Base-by-base conservation (phyloP, 2,329 filamentous ascomycete species). In the Scedosporium aurantiacum region DNA sequence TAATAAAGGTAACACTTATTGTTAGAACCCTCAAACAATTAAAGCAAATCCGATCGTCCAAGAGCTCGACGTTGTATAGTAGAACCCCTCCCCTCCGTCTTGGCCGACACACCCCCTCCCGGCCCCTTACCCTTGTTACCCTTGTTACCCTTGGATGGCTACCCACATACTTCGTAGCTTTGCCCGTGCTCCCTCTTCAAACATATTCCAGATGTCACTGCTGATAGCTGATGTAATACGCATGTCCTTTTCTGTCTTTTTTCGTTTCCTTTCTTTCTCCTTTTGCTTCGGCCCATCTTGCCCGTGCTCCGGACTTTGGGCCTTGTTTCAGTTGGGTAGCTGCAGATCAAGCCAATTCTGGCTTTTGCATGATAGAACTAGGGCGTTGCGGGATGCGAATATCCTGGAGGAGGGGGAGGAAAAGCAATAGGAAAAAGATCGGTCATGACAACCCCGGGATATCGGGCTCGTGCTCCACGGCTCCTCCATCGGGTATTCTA, bases 401-500 rank as follows among this genome's bases (percentile, higher is more conserved):
- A 2, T 14, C 18, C 16, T 23, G 6, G 43, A 47, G 43, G 43
- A 7, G 43, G 21, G n/a, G 43, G n/a, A 12, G 43, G 18, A 23
- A 47, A 47, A 47, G 37, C 16, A 16, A 41, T 43, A 52, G 58
- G 23, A 28, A 32, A 58, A 45, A 41, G 54, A 27, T 23, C 28
- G 57, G 45, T 58, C 60, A 60, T 21, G 27, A n/a, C 28, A 28
- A n/a, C 28, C 40, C 47, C 58, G 45, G 58, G 18, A 60, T 50
- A 50, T 55, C 47, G 58, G 58, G 28, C 32, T 60, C 58, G 5
- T 25, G 41, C 18, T 60, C 47, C 32, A 60, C 43, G 43, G 43
- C 75, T 76, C 21, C 75, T 74, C 40, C 54, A 5, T 61, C 52
- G 52, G 60, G 52, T 50, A 61, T 28, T 28, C 60, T 57, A 18